Conservation (phyloP, 2,329 filamentous ascomycete genomes). For the Pseudonectria foliicola region DNA sequence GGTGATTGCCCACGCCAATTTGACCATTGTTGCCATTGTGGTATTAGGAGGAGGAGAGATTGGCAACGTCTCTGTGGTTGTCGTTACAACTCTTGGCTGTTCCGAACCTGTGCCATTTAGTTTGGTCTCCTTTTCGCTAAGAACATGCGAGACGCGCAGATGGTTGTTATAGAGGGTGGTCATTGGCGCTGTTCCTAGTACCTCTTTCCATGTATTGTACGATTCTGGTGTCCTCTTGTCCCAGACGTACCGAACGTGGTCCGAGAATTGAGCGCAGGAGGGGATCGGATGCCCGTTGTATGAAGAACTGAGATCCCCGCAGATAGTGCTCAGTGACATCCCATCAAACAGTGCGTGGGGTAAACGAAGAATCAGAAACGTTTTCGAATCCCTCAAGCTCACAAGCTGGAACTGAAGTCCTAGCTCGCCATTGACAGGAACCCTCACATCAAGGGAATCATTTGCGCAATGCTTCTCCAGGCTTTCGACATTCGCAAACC, state of each 20-base stretch:
- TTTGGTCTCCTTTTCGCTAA: neutral
- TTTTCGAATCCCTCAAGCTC: neutral
- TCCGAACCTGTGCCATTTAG: neutral
- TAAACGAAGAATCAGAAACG: slow-evolving; percentile 1
- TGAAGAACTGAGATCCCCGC: slow-evolving; percentile 1
- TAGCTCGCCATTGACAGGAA: slow-evolving; percentile 1
- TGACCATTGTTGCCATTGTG: slow-evolving; percentile 2
- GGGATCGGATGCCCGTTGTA: neutral
- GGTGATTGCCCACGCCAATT: neutral
- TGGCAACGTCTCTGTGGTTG: neutral
- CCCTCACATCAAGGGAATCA: neutral
- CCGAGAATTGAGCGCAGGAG: slow-evolving; percentile 1
- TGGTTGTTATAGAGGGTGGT: neutral
- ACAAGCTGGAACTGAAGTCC: slow-evolving; percentile 2
- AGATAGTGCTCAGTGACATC: slow-evolving; percentile 1
- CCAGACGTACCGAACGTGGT: slow-evolving; percentile 1
- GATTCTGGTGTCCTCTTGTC: neutral
- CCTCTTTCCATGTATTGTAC: slow-evolving; percentile 1
- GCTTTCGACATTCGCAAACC: neutral
- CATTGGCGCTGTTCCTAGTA: neutral
- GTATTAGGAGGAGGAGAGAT: slow-evolving; percentile 1
- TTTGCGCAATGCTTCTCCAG: slow-evolving; percentile 1
- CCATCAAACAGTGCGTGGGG: slow-evolving; percentile 1
- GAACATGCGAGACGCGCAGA: neutral
- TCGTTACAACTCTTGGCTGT: neutral